These are phyloP conservation scores for Secale cereale DNA, from an alignment of 176 grass and related monocot genomes.

Conservation along the genomic window DNA sequence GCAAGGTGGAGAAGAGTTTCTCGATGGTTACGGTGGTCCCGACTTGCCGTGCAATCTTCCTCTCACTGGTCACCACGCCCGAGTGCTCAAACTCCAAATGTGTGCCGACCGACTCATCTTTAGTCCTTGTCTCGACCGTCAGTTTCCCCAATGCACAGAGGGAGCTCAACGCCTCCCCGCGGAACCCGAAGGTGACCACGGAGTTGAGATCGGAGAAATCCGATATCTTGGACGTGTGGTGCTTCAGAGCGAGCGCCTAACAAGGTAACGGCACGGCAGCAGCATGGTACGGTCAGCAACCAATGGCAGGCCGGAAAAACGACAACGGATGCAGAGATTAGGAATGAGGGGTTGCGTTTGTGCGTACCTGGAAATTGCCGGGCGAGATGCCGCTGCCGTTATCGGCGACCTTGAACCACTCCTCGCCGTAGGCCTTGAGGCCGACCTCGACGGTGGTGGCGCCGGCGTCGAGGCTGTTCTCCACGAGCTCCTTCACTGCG, in stretches of 20 bases:
- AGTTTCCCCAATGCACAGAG: constrained; percentile 72
- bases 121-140: constrained; percentile 79
- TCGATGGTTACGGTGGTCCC: constrained; percentile 80
- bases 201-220: constrained; percentile 73
- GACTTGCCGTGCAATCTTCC: constrained; percentile 73
- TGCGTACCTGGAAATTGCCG: constrained; percentile 68
- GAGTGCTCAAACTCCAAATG: constrained; percentile 81
- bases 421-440: constrained; percentile 85
- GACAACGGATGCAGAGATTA: neutral
- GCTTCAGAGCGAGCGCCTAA: constrained; percentile 78
- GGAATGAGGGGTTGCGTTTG: neutral
- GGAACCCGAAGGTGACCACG: constrained; percentile 74
- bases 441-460: constrained; percentile 73
- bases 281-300: neutral
- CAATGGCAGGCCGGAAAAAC: neutral
- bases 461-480: constrained; percentile 97
- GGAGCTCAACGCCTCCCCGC: constrained; percentile 86
- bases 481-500: constrained; percentile 92
- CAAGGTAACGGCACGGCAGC: neutral
- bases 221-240: constrained; percentile 94
- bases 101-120: constrained; percentile 66
- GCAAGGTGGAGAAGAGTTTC: constrained; percentile 88
- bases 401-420: constrained; percentile 81
- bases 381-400: constrained; percentile 82
- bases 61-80: constrained; percentile 57